Conservation (phyloP, 805 yeast genomes). For the Komagataella phaffii region DNA sequence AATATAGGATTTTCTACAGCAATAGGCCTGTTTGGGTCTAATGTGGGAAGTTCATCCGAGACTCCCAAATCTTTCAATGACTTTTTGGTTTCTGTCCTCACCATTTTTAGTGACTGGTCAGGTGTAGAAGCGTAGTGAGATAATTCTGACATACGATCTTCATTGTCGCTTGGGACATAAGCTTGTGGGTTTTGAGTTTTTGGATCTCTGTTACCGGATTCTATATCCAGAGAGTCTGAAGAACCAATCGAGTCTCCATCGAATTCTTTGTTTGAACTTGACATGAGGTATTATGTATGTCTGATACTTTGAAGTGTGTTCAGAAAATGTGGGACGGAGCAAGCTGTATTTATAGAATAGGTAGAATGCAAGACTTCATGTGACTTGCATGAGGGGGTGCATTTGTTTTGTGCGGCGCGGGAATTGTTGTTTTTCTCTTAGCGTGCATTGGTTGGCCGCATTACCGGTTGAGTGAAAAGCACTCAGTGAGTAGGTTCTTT, state of each 20-base stretch:
- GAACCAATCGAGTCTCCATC: neutral
- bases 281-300: neutral
- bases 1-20: constrained; percentile 53
- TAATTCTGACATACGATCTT: constrained; percentile 32
- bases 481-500: no score
- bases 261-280: neutral
- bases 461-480: no score
- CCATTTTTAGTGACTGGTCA: constrained; percentile 23
- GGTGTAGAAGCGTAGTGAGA: constrained; percentile 15
- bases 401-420: neutral
- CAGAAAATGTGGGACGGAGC: neutral
- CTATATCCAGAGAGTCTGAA: neutral
- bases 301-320: neutral
- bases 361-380: neutral
- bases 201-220: neutral
- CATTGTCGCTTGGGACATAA: constrained; percentile 23
- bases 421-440: neutral
- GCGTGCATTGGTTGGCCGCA: neutral
- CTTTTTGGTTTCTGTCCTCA: constrained; percentile 61
- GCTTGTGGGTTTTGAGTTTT: constrained; percentile 17
- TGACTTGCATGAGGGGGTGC: neutral
- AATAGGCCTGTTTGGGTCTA: constrained; percentile 44
- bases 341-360: neutral
- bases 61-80: constrained; percentile 55
- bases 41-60: constrained; percentile 34